A percentile compares a stretch with the other conserved stretches of the same genome.
Conservation (phyloP, 805 yeast species). For the Metschnikowia henanensis region DNA sequence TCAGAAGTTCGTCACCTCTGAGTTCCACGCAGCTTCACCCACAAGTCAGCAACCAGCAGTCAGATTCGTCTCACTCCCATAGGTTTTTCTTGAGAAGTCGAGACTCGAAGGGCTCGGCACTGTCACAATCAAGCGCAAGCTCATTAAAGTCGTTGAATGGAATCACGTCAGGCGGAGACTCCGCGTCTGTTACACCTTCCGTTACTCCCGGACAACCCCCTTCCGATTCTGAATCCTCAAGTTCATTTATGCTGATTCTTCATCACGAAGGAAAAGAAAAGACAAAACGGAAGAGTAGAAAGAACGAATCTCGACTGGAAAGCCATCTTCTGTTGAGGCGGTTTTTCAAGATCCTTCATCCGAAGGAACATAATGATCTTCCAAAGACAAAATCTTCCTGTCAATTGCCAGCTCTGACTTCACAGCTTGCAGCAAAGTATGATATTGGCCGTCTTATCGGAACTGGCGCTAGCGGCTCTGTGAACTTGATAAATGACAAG, state of each 20-base stretch:
- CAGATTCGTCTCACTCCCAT: slow-evolving; percentile 18
- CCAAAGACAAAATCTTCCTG: slow-evolving; percentile 9
- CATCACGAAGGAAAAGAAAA: slow-evolving; percentile 4
- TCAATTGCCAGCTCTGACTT: slow-evolving; percentile 13
- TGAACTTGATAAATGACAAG: slow-evolving; percentile 68
- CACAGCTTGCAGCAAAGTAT: slow-evolving; percentile 51
- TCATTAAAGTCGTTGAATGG: slow-evolving; percentile 19
- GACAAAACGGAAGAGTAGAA: slow-evolving; percentile 3
- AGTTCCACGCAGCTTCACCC: slow-evolving; percentile 8
- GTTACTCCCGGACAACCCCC: slow-evolving; percentile 1
- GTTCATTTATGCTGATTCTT: slow-evolving; percentile 4
- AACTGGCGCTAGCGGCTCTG: slow-evolving; percentile 95
- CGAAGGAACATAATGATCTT: slow-evolving; percentile 16
- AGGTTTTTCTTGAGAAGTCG: slow-evolving; percentile 26
- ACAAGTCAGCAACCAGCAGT: slow-evolving; percentile 2
- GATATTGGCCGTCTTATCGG: slow-evolving; percentile 77
- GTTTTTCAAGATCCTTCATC: slow-evolving; percentile 51
- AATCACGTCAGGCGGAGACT: slow-evolving; percentile 4
- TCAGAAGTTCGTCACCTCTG: slow-evolving; percentile 11
- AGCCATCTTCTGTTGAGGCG: slow-evolving; percentile 42
- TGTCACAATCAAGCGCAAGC: slow-evolving; percentile 27
- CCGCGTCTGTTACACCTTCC: slow-evolving; percentile 5
- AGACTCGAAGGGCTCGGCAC: slow-evolving; percentile 23
- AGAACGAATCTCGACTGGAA: slow-evolving; percentile 7
- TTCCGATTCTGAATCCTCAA: slow-evolving; percentile 14